Base-by-base conservation (phyloP, 768 basidiomycete species). In the Grammothele lineata region DNA sequence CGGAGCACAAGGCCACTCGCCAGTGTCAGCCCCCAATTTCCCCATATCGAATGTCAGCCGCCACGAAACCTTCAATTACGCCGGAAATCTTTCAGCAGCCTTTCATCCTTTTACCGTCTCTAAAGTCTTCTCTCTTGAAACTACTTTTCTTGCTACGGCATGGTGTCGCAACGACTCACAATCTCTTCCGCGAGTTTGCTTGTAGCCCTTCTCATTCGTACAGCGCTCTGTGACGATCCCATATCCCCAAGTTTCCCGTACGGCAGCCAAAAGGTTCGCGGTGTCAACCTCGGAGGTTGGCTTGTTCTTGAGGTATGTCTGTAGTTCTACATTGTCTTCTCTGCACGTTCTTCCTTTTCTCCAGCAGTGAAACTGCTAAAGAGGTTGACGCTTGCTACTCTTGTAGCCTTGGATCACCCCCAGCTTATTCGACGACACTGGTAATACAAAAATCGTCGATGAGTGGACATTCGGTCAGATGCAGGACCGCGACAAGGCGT, bases 211-310 rank as follows among this genome's bases (percentile, higher is more conserved):
- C 51, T 70, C 37, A 53, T 65, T 6, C 47, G 18, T 19, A 34
- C 47, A 37, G 61, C 51, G 25, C 46, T 51, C 26, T 53, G 52
- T 24, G 59, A 63, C 55, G 53, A 48, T 39, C 68, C 67, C 12
- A 63, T 81, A 47, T 63, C 62, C 24, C 78, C 74, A 18, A 76
- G 79, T 40, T 90, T 90, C 57, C 73, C 86, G 4, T 91, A 91
- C 54, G 88, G 87, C 21, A 73, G 75, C 5, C 51, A 78, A 66
- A 85, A 82, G 56, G 81, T 92, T 38, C 80, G 89, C 11, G 90
- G 90, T 47, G 90, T 92, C 54, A 92, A 87, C 67, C 75, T 92
- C 22, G 90, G 89, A 22, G 78, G 79, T 3, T 80, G 78, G 78
- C 73, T 80, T 32, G 67, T 80, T 8, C 64, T 78, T 21, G 77